Base-by-base conservation (phyloP, 75 land plant genomes). In the Cupressus sempervirens region DNA sequence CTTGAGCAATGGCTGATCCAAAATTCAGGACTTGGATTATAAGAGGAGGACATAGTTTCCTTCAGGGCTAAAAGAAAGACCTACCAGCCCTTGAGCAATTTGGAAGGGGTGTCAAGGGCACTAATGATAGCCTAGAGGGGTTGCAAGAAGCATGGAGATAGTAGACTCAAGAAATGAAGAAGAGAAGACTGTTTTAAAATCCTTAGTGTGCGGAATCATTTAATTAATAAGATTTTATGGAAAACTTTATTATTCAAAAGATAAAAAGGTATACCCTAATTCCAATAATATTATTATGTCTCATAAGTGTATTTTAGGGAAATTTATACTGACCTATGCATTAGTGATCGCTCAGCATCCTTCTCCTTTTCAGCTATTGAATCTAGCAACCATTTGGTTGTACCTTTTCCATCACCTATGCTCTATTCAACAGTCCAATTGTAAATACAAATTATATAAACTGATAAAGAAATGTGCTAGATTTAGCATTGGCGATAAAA, bases 261-360 rank as follows among this genome's bases (percentile, higher is more conserved):
- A 76, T 14, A 35, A 35, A 35, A 76, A 23, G 26, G 40, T 18
- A 84, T 34, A 34, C 23, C 67, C 67, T 26, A 62, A 23, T 23
- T 62, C 67, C 67, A 62, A 62, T 23, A 62, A 23, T 20, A 23
- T 20, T 58, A 7, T 62, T 29, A 62, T 20, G 29, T 62, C 67
- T 23, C 23, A 62, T 6, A 62, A 7, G 8, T 62, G 4, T 62
- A 23, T 62, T 62, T n/a, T 26, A 23, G 29, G 67, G 26, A 7
- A 62, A 23, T 11, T 35, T 26, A 9, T 40, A 67, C 86, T n/a
- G 38, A 91, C 93, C 93, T 87, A 75, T 92, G 93, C 93, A 92
- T 92, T 43, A 92, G 84, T 46, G 93, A 92, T 65, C 92, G 87
- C 84, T 92, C 89, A 38, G 93, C 93, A 54, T 92, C 93, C 54